Conservation (phyloP, 768 basidiomycete genomes). For the Mycena sanguinolenta region DNA sequence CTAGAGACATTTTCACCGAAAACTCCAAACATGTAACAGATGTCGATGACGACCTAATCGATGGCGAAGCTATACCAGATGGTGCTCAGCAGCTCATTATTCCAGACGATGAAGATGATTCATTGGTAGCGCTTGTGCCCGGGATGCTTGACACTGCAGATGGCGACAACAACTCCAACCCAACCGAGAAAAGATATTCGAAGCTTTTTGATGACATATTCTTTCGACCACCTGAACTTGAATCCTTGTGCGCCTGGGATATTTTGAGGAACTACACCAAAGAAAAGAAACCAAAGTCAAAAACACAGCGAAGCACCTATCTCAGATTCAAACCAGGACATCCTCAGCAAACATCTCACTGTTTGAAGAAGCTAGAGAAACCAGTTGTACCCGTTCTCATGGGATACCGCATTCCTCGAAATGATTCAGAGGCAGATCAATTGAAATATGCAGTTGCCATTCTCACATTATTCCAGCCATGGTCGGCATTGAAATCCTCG, state of each 20-base stretch:
- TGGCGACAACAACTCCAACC: neutral
- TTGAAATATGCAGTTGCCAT: slow-evolving; percentile 21
- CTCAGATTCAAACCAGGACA: neutral
- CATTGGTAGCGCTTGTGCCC: neutral
- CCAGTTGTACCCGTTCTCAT: neutral
- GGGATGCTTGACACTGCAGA: neutral
- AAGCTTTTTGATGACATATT: slow-evolving; percentile 25
- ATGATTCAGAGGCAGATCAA: slow-evolving; percentile 16
- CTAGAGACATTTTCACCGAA: slow-evolving; percentile 37
- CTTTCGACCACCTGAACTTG: slow-evolving; percentile 21
- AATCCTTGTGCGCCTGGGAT: slow-evolving; percentile 19
- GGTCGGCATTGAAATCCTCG: neutral
- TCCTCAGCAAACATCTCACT: slow-evolving; percentile 5
- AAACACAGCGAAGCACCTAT: neutral
- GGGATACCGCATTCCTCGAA: slow-evolving; percentile 18
- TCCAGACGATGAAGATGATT: slow-evolving; percentile 21
- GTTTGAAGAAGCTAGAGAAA: slow-evolving; percentile 14
- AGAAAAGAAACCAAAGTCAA: neutral
- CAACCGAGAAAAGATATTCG: neutral
- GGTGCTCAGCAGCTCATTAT: slow-evolving; percentile 1
- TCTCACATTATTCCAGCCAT: slow-evolving; percentile 17
- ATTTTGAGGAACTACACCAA: slow-evolving; percentile 1
- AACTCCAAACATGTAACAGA: neutral
- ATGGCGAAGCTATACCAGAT: no score
- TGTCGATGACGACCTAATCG: neutral